phyloP scores from a whole-genome alignment of 441 rosid species.

The Arabidopsis hybrid region DNA sequence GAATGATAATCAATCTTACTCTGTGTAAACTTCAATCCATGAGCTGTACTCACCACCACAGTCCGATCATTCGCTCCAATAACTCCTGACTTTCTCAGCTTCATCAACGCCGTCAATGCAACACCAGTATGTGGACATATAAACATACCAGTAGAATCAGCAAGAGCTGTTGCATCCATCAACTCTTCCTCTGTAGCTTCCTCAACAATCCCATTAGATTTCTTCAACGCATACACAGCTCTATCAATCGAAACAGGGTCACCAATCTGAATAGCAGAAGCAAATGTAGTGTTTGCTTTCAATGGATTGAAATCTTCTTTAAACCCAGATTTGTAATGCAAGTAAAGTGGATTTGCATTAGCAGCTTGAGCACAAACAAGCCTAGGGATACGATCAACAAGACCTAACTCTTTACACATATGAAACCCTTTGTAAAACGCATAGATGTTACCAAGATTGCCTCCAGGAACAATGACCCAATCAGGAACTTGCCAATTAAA shows the following conservation, averaged over 20 bases:
- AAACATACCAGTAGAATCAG: constrained; percentile 78
- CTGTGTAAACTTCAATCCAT: constrained; percentile 74
- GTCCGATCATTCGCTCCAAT: constrained; percentile 59
- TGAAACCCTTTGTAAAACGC: constrained; percentile 76
- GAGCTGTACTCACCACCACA: constrained; percentile 76
- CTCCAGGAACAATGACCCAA: constrained; percentile 80
- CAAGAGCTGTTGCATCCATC: constrained; percentile 77
- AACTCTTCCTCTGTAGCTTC: constrained; percentile 74
- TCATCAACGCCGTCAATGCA: constrained; percentile 64
- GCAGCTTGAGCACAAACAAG: constrained; percentile 79
- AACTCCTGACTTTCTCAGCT: constrained; percentile 65
- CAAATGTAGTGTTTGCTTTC: constrained; percentile 56
- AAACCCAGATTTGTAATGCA: constrained; percentile 63
- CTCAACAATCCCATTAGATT: constrained; percentile 67
- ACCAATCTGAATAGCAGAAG: constrained; percentile 64
- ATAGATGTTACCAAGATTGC: constrained; percentile 72
- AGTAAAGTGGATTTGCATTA: constrained; percentile 74
- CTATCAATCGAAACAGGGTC: constrained; percentile 68
- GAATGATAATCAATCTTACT: constrained; percentile 75
- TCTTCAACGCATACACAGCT: constrained; percentile 65
- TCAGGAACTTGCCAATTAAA: constrained; percentile 76
- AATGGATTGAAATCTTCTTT: constrained; percentile 51
- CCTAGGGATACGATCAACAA: constrained; percentile 64
- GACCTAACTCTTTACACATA: constrained; percentile 70
- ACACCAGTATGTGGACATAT: constrained; percentile 81